These are phyloP conservation scores for Geranium brycei DNA, from an alignment of 345 rosid genomes.

Conservation along the genomic window DNA sequence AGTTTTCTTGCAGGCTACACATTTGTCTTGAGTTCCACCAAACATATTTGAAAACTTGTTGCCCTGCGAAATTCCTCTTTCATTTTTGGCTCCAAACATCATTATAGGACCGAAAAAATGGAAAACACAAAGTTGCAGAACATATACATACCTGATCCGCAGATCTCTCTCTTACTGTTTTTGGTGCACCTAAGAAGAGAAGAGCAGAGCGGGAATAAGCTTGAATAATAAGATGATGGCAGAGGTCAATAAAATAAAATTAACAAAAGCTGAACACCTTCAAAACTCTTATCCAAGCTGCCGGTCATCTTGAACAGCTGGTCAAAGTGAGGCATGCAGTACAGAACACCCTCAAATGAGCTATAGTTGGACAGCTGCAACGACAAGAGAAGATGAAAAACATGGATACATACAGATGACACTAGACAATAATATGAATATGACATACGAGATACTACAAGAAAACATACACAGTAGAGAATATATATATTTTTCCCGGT, in stretches of 20 bases:
- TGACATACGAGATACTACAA: too few relatives aligned
- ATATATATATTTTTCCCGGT: too few relatives aligned
- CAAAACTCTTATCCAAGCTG: slow-evolving; percentile 67
- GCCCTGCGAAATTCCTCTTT: slow-evolving; percentile 17
- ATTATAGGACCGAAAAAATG: not conserved
- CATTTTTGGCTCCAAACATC: not conserved
- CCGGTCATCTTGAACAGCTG: slow-evolving; percentile 70
- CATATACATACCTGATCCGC: slow-evolving; percentile 34
- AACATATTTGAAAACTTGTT: slow-evolving; percentile 51
- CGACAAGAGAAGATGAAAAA: slow-evolving; percentile 6
- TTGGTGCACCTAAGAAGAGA: slow-evolving; percentile 39
- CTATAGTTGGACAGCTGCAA: slow-evolving; percentile 47
- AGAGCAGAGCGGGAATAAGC: not conserved
- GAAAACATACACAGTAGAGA: too few relatives aligned
- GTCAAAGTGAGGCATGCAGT: slow-evolving; percentile 72
- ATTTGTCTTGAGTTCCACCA: slow-evolving; percentile 74
- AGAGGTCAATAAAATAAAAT: slow-evolving; percentile 1
- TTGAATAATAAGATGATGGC: not conserved
- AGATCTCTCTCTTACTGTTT: slow-evolving; percentile 41
- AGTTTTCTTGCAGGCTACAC: slow-evolving; percentile 62
- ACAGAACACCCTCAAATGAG: slow-evolving; percentile 64
- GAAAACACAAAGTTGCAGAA: too few relatives aligned
- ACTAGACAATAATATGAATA: not conserved
- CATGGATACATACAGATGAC: not conserved
- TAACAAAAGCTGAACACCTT: slow-evolving; percentile 24